Conservation (phyloP, 768 basidiomycete species). For the Leccinum imitatum region DNA sequence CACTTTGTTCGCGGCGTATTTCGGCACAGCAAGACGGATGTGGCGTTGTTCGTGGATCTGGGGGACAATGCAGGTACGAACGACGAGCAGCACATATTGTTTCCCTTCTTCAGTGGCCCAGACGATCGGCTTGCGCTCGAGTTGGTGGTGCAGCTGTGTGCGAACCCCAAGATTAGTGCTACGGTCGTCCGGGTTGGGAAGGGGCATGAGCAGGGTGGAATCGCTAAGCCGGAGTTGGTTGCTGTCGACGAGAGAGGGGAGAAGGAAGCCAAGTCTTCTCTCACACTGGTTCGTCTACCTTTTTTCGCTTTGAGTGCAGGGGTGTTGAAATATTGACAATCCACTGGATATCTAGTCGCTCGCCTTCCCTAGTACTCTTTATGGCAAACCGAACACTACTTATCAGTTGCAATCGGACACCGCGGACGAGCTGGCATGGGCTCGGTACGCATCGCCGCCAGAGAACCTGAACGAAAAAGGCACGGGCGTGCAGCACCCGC, state of each 20-base stretch:
- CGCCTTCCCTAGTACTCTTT: slow-evolving; percentile 67
- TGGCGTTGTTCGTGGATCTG: slow-evolving; percentile 84
- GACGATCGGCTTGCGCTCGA: slow-evolving; percentile 87
- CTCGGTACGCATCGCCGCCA: slow-evolving; percentile 46
- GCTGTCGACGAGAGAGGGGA: slow-evolving; percentile 57
- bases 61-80: slow-evolving; percentile 33
- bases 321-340: neutral
- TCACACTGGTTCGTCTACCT: slow-evolving; percentile 11
- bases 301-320: neutral
- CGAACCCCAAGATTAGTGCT: slow-evolving; percentile 60
- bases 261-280: slow-evolving; percentile 20
- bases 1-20: slow-evolving; percentile 82
- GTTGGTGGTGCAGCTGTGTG: slow-evolving; percentile 79
- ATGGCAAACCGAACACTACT: slow-evolving; percentile 59
- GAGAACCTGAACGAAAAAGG: slow-evolving; percentile 6
- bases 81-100: slow-evolving; percentile 58
- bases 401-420: slow-evolving; percentile 73
- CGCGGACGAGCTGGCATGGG: slow-evolving; percentile 81
- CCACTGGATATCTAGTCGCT: slow-evolving; percentile 38
- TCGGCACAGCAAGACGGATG: slow-evolving; percentile 63
- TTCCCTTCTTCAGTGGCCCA: slow-evolving; percentile 93
- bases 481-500: neutral
- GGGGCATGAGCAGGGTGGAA: slow-evolving; percentile 38
- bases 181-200: slow-evolving; percentile 68
- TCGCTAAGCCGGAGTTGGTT: slow-evolving; percentile 51